Conservation (phyloP, 768 basidiomycete species). For the Lactarius hengduanensis region DNA sequence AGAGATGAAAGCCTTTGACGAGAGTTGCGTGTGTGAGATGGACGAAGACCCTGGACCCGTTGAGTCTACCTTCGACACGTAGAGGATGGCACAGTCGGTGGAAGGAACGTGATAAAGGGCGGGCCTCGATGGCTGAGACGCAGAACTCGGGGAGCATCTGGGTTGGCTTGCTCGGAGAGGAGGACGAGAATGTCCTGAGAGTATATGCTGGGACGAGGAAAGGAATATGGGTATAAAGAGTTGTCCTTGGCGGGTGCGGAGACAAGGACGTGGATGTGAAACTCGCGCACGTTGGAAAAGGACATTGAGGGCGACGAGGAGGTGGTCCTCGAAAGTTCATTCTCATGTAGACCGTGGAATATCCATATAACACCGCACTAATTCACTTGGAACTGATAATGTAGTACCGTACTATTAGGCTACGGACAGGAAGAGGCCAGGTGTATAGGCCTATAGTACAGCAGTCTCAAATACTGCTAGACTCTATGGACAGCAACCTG, state of each 20-base stretch:
- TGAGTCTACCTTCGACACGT: constrained; percentile 93
- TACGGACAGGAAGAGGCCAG: too few species aligned
- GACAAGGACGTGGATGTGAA: constrained; percentile 74
- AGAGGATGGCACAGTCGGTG: constrained; percentile 34
- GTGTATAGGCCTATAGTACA: not conserved
- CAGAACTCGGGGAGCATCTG: constrained; percentile 56
- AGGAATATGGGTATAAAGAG: constrained; percentile 72
- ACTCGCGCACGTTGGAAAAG: constrained; percentile 36
- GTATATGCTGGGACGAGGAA: constrained; percentile 61
- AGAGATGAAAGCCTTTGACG: constrained; percentile 60
- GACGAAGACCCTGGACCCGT: constrained; percentile 70
- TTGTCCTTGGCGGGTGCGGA: constrained; percentile 65
- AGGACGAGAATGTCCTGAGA: constrained; percentile 79
- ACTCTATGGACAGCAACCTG: not conserved
- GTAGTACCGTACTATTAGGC: not conserved
- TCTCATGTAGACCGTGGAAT: constrained; percentile 17
- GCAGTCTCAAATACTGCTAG: not conserved
- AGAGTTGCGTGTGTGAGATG: constrained; percentile 71
- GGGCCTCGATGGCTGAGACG: constrained; percentile 71
- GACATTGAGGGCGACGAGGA: constrained; percentile 16
- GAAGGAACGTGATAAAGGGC: constrained; percentile 41
- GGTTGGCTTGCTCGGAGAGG: constrained; percentile 58
- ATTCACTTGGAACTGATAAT: not conserved
- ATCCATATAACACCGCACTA: not conserved
- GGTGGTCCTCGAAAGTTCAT: constrained; percentile 22